Evolutionary conservation across 1,139 yeast species (phyloP), one percentile per base, ranked within the genome.

Genomic region (Zygoascus sp.): DNA sequence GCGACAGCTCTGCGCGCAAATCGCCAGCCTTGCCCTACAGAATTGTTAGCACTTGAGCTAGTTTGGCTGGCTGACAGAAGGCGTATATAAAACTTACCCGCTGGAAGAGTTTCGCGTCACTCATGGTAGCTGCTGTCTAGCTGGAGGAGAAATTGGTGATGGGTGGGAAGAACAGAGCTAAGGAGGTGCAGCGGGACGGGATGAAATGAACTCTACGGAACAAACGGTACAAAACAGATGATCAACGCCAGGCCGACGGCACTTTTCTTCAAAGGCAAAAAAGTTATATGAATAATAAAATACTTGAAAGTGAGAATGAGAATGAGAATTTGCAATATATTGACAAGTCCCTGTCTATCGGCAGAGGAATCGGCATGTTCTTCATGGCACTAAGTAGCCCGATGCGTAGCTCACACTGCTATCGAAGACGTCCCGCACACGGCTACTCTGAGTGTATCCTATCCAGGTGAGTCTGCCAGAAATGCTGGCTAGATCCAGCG

Each of bases 321-420:
- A n/a, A n/a, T n/a, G n/a, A n/a, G n/a, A n/a, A n/a, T n/a, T n/a
- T n/a, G n/a, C n/a, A n/a, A n/a, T n/a, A n/a, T n/a, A n/a, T n/a
- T n/a, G n/a, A n/a, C n/a, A n/a, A n/a, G n/a, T n/a, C n/a, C n/a
- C n/a, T n/a, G n/a, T n/a, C n/a, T n/a, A n/a, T n/a, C n/a, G n/a
- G n/a, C n/a, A n/a, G n/a, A n/a, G n/a, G n/a, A n/a, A n/a, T n/a
- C n/a, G n/a, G n/a, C n/a, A n/a, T n/a, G n/a, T n/a, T n/a, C n/a
- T 25, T 40, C 45, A 58, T 25, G 54, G 53, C 5, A 68, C 61
- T 9, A 79, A 86, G 60, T 78, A 86, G 0, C 95, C 97, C 42
- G 95, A 79, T 0, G 94, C 96, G 63, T 92, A 92, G 50, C 95
- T 83, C 40, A 92, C 96, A 67, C 96, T 83, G 57, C 90, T 80